Base-by-base conservation (phyloP, 139 green algal genomes). In the Closterium sp. region DNA sequence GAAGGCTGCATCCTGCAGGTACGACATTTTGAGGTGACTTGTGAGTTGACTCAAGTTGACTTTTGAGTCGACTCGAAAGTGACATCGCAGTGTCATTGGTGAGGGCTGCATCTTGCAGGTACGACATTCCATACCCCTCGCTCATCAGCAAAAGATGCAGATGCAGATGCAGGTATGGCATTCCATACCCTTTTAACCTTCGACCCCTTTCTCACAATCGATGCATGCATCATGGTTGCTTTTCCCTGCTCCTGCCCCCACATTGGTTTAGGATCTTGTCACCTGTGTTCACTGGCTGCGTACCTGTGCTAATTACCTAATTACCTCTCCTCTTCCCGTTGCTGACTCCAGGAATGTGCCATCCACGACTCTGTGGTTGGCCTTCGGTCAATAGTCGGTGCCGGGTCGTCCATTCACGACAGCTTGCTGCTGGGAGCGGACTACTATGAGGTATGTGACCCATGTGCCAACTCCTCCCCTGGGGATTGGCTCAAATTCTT, bases 341-440 rank as follows among this genome's bases (percentile, higher is more conserved):
- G 16, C 38, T 66, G 38, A 66, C 55, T 28, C 55, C 55, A 76
- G 55, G 55, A 76, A 19, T 76, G 55, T 12, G 55, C 55, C 55
- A 76, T 76, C 25, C 55, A 76, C 55, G 55, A 76, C 90, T 96
- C 93, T 2, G 96, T 98, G 90, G 95, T 98, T 30, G 97, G 96
- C 12, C 94, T 98, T 86, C 96, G 97, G 86, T 96, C 94, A 64
- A 92, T 94, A 35, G 96, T 98, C 91, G 95, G 55, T n/a, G 90
- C 93, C 1, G 84, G 43, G 89, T 95, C 93, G 90, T 84, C 94
- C 35, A 94, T 98, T 25, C 93, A 97, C 90, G 96, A 97, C 93
- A 87, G 93, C 21, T 88, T 98, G 81, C 92, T 98, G 23, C 95
- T 98, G 93, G 95, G 96, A 89, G 95, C 95, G 64, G 94, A 96